These are phyloP conservation scores for Epicoccum sorghinum DNA, from an alignment of 2,329 filamentous ascomycete species.

Conservation along the genomic window DNA sequence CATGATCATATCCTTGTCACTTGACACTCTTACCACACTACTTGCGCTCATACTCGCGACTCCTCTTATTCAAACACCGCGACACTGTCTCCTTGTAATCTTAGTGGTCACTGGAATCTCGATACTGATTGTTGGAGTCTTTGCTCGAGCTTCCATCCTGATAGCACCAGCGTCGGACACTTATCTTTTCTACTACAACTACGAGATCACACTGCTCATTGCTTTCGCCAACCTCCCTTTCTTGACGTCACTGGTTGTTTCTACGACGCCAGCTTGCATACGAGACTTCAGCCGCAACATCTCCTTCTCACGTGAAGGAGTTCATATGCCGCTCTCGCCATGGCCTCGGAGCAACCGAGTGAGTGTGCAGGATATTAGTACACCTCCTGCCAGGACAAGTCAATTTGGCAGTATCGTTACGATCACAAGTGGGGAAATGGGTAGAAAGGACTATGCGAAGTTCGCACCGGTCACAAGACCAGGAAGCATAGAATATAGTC, in stretches of 20 bases:
- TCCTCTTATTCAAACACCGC: conserved; percentile 38
- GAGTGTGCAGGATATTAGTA: conserved; percentile 2
- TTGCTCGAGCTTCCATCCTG: conserved; percentile 25
- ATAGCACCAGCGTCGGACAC: neutral
- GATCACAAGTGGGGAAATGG: neutral
- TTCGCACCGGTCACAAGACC: neutral
- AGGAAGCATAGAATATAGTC: neutral
- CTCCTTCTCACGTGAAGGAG: conserved; percentile 15
- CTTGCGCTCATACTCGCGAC: conserved; percentile 29
- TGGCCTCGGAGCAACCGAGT: conserved; percentile 25
- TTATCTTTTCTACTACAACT: conserved; percentile 26
- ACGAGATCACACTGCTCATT: conserved; percentile 25
- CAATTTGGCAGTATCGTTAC: neutral
- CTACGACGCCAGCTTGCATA: conserved; percentile 21
- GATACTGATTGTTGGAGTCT: conserved; percentile 21
- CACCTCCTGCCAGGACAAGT: neutral
- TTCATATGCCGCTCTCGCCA: conserved; percentile 13
- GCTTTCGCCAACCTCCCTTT: conserved; percentile 39
- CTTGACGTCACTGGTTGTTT: conserved; percentile 30
- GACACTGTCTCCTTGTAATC: conserved; percentile 26
- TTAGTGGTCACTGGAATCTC: conserved; percentile 27
- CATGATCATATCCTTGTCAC: conserved; percentile 12
- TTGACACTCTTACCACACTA: conserved; percentile 25
- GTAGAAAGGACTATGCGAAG: neutral
- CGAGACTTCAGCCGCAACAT: conserved; percentile 19